Base-by-base conservation (phyloP, 768 basidiomycete genomes). In the Exidia glandulosa region DNA sequence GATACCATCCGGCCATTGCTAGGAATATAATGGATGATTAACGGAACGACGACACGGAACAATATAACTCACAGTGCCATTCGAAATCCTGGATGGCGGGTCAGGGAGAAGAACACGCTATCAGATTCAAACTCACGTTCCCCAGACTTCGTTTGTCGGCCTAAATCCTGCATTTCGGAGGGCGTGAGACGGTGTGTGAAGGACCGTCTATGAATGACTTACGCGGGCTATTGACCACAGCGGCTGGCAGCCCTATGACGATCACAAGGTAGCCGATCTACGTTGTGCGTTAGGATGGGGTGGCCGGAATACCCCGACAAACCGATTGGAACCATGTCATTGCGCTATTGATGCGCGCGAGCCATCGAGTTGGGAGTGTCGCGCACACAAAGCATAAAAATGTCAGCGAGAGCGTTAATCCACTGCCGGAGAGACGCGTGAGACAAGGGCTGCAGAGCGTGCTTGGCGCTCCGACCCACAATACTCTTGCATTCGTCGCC, bases 341-440 rank as follows among this genome's bases (percentile, higher is more conserved):
- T 1, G 37, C 56, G 34, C 57, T 55, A 34, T 63, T 63, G 59
- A 63, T 47, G 23, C 57, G 55, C 3, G 59, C 62, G 10, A 63
- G 30, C 23, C 32, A 60, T 19, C 54, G 29, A 9, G 62, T 63
- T 4, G 62, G 62, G 45, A 63, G 45, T 6, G 60, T 52, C 30
- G 59, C 32, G 47, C 19, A 30, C 27, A 50, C 19, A 31, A 32
- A 32, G 57, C 54, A 54, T 3, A 60, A 23, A 52, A 63, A 58
- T 6, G 52, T 60, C 5, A 61, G 31, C 5, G 36, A 45, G 5
- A 59, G 16, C 23, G 58, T 59, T 1, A 59, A 19, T 14, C 41
- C 41, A 19, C 41, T 45, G 41, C 16, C 12, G 41, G 23, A 23
- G 41, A 12, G 41, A 23, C 5, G 23, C 41, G 10, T 10, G 16